phyloP scores from a whole-genome alignment of 805 yeast species.

The Yarrowia keelungensis region DNA sequence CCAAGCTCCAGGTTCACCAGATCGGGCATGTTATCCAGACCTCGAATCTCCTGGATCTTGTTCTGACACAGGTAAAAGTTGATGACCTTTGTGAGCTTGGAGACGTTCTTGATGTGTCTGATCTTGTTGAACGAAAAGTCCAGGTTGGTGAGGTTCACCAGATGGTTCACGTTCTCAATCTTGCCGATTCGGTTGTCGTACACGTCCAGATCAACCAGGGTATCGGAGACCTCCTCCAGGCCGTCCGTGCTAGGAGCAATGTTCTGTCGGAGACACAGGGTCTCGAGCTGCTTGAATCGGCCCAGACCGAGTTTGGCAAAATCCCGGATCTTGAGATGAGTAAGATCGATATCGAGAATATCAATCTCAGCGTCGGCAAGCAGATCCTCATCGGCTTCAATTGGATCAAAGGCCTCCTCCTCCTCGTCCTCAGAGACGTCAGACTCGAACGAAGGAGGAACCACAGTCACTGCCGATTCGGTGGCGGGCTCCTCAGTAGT shows the following conservation, averaged over 20 bases:
- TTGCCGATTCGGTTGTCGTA: constrained; percentile 93
- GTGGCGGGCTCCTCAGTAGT: background rate
- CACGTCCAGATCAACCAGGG: constrained; percentile 78
- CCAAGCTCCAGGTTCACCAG: constrained; percentile 84
- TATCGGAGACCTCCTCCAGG: constrained; percentile 64
- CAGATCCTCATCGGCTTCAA: constrained; percentile 66
- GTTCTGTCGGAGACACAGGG: constrained; percentile 82
- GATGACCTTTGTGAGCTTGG: constrained; percentile 64
- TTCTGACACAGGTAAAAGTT: constrained; percentile 89
- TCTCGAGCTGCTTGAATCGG: constrained; percentile 53
- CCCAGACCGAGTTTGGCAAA: constrained; percentile 58
- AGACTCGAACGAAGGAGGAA: constrained; percentile 11
- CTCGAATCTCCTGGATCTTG: constrained; percentile 74
- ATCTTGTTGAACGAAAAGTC: constrained; percentile 92
- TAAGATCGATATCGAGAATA: constrained; percentile 60
- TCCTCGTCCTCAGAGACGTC: constrained; percentile 33
- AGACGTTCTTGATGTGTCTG: constrained; percentile 80
- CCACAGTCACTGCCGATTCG: constrained; percentile 2
- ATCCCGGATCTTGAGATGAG: constrained; percentile 62
- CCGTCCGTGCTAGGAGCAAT: constrained; percentile 75
- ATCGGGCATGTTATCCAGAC: constrained; percentile 61
- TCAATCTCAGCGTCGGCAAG: constrained; percentile 57
- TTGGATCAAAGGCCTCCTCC: constrained; percentile 49
- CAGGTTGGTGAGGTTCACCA: constrained; percentile 62
- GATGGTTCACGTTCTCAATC: constrained; percentile 65